Evolutionary conservation across 768 basidiomycete species (phyloP).

Genomic region (Lactarius pseudohatsudake): DNA sequence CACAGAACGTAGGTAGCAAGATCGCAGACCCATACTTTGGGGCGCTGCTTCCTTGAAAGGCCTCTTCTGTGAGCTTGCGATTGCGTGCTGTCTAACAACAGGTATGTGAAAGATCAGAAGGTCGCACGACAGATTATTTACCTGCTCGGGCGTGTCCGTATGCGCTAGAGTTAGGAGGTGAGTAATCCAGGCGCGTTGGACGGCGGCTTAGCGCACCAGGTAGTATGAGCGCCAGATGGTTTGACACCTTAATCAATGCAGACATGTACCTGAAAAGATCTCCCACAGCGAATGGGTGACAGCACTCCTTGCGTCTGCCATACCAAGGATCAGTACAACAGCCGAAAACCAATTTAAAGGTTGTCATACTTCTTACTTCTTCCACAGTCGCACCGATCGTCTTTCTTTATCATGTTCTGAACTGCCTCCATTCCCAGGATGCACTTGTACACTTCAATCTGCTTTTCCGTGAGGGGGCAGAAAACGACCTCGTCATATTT

Average conservation of each 20-base stretch:
- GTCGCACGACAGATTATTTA: conserved; percentile 30
- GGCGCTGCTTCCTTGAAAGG: conserved; percentile 55
- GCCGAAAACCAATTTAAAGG: not conserved
- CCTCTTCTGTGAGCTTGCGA: conserved; percentile 58
- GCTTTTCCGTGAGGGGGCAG: conserved; percentile 76
- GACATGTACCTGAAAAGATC: conserved; percentile 76
- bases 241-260: conserved; percentile 82
- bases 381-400: conserved; percentile 73
- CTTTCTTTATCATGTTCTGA: conserved; percentile 68
- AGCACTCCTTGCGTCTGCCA: conserved; percentile 58
- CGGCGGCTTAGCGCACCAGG: conserved; percentile 51
- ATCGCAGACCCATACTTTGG: conserved; percentile 65
- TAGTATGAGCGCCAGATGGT: conserved; percentile 84
- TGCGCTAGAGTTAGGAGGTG: conserved; percentile 46
- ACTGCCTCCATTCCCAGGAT: conserved; percentile 65
- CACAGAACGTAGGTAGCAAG: conserved; percentile 66
- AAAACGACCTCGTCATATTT: conserved; percentile 93
- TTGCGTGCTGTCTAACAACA: conserved; percentile 49
- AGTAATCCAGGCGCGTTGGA: not conserved
- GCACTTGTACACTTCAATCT: conserved; percentile 71
- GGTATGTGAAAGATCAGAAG: conserved; percentile 11
- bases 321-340: conserved; percentile 35
- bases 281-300: conserved; percentile 44
- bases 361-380: conserved; percentile 51
- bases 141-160: conserved; percentile 69